Percentiles rank a stretch among this genome's conserved stretches.
Evolutionary conservation across 441 rosid genomes (phyloP).

Genomic region (Isatis lusitanica): DNA sequence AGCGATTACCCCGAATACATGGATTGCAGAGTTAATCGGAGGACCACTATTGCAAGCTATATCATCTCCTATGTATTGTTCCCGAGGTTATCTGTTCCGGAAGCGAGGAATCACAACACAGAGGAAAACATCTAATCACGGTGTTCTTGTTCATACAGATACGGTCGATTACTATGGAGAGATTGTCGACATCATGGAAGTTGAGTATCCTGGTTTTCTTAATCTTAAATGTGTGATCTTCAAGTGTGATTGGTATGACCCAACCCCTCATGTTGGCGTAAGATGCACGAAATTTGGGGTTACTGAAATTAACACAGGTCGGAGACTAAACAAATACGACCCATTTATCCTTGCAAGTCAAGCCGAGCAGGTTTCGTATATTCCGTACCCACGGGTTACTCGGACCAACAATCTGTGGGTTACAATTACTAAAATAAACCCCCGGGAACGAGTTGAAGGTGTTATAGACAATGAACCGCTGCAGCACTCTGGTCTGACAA

Average conservation of each 20-base stretch:
- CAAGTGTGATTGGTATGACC: neutral
- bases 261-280: no score
- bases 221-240: neutral
- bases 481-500: no score
- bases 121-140: neutral
- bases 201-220: neutral
- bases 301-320: no score
- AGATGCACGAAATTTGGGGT: no score
- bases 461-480: no score
- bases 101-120: neutral
- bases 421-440: no score
- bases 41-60: neutral
- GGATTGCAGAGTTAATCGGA: neutral
- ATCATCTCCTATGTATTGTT: neutral
- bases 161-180: neutral
- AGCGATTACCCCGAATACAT: neutral
- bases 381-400: no score
- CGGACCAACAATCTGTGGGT: no score
- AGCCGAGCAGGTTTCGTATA: no score
- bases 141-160: neutral
- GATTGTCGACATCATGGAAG: neutral
- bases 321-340: no score
- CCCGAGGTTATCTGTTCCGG: neutral
- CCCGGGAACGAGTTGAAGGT: no score
- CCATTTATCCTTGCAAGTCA: no score